Evolutionary conservation across 2,329 filamentous ascomycete genomes (phyloP), one percentile per base, ranked within the genome.

Genomic region (Eutypella sp.): DNA sequence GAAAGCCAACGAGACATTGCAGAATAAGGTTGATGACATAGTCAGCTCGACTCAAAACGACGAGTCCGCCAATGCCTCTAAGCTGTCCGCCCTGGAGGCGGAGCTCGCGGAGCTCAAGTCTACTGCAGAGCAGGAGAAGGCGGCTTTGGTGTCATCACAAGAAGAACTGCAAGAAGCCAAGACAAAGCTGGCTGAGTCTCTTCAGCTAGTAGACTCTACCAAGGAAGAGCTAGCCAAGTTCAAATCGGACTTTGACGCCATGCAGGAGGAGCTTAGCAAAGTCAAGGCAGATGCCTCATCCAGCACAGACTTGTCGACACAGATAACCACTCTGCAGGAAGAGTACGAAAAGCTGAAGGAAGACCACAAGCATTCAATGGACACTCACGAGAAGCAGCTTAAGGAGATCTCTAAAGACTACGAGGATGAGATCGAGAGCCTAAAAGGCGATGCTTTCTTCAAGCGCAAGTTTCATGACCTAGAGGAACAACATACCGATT

Each of bases 391-490:
- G 49, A 72, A 76, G 53, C 77, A 80, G 57, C 70, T 85, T 53
- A 71, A 77, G 60, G 74, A 73, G 49, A 63, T 84, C 45, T 79
- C 79, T 1, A 69, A 77, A 51, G 80, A 84, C 53, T 82, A 82
- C 52, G 76, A 84, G 59, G 71, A 74, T n/a, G 80, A 84, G 60
- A 83, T 85, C 44, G 80, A 84, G 57, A 76, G 75, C 47, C 73
- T 84, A 15, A 74, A 76, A 46, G 80, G 79, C 19, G 79, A 84
- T 50, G 79, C 81, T 13, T 78, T 78, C 59, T 81, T 82, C 65
- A 82, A 81, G 67, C 75, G 76, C 52, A 79, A 82, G 62, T 84
- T 78, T 49, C 73, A 81, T 47, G 76, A 79, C 31, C 71, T 85
- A 5, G 78, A 83, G 58, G 62, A 61, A 5, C 74, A 82, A 60